Base-by-base conservation (phyloP, 1,284 basidiomycete species). In the Microbotryomycetes sp. region DNA sequence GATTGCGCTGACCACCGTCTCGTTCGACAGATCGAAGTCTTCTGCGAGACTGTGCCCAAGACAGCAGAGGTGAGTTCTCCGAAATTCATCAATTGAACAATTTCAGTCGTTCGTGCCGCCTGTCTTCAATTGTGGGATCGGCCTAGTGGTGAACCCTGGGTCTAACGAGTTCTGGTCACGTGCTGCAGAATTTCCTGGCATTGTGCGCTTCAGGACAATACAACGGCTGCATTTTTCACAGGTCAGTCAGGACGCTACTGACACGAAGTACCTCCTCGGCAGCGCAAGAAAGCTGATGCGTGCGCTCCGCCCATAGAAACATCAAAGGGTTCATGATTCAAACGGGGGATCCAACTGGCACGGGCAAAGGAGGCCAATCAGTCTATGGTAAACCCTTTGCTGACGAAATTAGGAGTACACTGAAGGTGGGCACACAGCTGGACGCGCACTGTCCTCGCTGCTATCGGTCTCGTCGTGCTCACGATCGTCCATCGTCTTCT, bases 11-110 rank as follows among this genome's bases (percentile, higher is more conserved):
- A 59, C 30, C 48, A 49, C 22, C 52, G 54, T 22, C 19, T 30
- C 30, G 45, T 45, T 14, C 51, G 4, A n/a, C 73, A 97, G 92
- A 86, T 97, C 68, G 94, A 98, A 77, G 77, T 98, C 26, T 98
- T 97, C 78, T 97, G 94, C 77, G 94, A 98, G 76, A 85, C 91
- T 7, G 89, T 92, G 19, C 94, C 94, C 15, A 89, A 91, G 73
- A 82, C 92, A 22, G 91, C 93, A 65, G 93, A 98, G 80, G 91
- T 90, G 67, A 23, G 78, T 73, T 6, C 12, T 53, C 36, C 49
- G n/a, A n/a, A 15, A 23, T 49, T 6, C 28, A 62, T 45, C 9
- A 15, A 62, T n/a, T 26, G 45, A 28, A 49, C 25, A 12, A 16
- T 30, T n/a, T n/a, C n/a, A n/a, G n/a, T n/a, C n/a, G n/a, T n/a